Conservation (phyloP, 78 protist species). For the Bigelowiella natans region DNA sequence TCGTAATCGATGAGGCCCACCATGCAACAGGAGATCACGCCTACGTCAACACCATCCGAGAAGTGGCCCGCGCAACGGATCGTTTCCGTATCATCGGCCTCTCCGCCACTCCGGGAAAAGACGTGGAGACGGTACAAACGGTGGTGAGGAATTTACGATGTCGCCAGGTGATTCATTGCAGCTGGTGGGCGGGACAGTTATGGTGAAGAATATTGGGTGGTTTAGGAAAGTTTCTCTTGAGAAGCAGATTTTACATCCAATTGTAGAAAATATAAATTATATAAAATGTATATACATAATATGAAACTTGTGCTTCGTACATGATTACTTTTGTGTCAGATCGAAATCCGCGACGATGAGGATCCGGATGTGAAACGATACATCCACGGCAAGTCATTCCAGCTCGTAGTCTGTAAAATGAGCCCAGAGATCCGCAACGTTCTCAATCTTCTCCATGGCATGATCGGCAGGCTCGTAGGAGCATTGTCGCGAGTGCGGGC, state of each 20-base stretch:
- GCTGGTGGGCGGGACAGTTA: neutral
- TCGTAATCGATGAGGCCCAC: slow-evolving; percentile 53
- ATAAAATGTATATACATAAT: too few relatives aligned
- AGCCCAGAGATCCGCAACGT: neutral
- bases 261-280: too few relatives aligned
- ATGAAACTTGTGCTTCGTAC: too few relatives aligned
- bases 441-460: neutral
- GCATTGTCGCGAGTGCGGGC: neutral
- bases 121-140: slow-evolving; percentile 35
- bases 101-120: slow-evolving; percentile 89
- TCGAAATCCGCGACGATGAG: neutral
- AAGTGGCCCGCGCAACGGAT: neutral
- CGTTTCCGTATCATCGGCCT: slow-evolving; percentile 77
- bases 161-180: neutral
- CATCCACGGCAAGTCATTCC: neutral
- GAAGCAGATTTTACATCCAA: too few relatives aligned
- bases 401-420: neutral
- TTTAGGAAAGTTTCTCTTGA: neutral
- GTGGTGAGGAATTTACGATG: slow-evolving; percentile 9
- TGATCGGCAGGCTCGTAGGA: neutral
- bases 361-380: neutral
- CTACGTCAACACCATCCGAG: neutral
- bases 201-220: neutral
- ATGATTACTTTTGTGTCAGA: too few relatives aligned
- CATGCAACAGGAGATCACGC: slow-evolving; percentile 32